phyloP scores from a whole-genome alignment of 129 eudicot species.

The Kitagawia praeruptora region DNA sequence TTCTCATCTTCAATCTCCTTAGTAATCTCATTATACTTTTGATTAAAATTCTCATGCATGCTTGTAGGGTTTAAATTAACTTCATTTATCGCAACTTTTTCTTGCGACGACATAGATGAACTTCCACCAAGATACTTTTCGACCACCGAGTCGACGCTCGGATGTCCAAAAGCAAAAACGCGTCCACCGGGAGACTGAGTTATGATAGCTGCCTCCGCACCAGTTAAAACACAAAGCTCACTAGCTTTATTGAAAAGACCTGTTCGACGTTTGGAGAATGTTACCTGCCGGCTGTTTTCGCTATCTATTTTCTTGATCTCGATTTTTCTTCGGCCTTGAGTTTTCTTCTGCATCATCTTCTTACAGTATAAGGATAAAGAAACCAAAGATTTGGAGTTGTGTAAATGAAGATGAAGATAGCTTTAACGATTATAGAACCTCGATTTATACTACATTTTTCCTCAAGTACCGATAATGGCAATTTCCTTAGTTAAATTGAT shows the following conservation, averaged over 20 bases:
- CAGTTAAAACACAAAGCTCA: slow-evolving; percentile 12
- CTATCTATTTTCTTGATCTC: background rate
- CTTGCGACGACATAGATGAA: background rate
- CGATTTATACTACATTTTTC: background rate
- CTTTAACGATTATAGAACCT: background rate
- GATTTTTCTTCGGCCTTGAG: slow-evolving; percentile 9
- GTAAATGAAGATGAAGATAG: too few species aligned
- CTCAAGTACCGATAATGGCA: background rate
- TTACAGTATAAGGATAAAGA: background rate
- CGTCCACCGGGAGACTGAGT: background rate
- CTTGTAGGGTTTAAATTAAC: background rate
- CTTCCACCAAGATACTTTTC: background rate
- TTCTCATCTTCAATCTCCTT: slow-evolving; percentile 7
- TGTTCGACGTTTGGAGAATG: slow-evolving; percentile 8
- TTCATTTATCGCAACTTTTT: too few species aligned
- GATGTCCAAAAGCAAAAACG: background rate
- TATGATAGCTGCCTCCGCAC: background rate
- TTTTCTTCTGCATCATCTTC: slow-evolving; percentile 9
- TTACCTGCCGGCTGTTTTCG: background rate
- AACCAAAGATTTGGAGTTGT: background rate
- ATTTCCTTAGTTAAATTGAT: background rate
- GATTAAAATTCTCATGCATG: background rate
- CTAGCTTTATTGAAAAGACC: slow-evolving; percentile 2
- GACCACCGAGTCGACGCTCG: background rate
- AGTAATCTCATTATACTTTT: background rate